phyloP scores from a whole-genome alignment of 2,329 filamentous ascomycete species.

The Chalara sp. region DNA sequence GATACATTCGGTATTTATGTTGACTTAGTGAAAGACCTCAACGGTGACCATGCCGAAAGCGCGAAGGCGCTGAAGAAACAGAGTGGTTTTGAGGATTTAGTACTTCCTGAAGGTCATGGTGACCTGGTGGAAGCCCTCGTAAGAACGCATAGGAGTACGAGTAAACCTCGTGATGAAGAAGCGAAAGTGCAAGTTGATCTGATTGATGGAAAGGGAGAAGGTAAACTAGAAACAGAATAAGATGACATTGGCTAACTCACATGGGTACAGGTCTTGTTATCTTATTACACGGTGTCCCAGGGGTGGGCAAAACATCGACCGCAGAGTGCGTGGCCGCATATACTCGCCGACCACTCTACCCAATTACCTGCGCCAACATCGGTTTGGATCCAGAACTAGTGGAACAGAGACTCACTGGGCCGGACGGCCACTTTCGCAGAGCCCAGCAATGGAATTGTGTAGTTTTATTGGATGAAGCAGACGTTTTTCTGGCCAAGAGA shows the following conservation, averaged over 20 bases:
- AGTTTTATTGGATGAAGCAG: background rate
- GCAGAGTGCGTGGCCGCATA: slow-evolving; percentile 29
- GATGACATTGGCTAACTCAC: background rate
- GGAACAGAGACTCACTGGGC: background rate
- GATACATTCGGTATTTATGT: background rate
- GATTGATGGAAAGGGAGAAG: background rate
- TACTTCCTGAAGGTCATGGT: background rate
- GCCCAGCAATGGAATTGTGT: background rate
- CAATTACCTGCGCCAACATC: slow-evolving; percentile 38
- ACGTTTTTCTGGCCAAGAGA: slow-evolving; percentile 1
- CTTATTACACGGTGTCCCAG: background rate
- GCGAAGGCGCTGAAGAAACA: background rate
- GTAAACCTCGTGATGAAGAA: background rate
- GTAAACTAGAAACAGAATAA: background rate
- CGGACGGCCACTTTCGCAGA: background rate
- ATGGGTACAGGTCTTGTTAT: background rate
- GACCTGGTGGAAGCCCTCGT: background rate
- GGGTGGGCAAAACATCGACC: background rate
- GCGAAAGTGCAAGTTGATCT: background rate
- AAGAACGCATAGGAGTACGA: background rate
- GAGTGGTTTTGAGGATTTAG: background rate
- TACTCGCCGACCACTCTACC: slow-evolving; percentile 8
- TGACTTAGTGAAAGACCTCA: background rate
- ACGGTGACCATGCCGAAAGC: background rate
- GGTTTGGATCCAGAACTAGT: slow-evolving; percentile 23